Base-by-base conservation (phyloP, 2,329 filamentous ascomycete species). In the Cladosporium phlei region DNA sequence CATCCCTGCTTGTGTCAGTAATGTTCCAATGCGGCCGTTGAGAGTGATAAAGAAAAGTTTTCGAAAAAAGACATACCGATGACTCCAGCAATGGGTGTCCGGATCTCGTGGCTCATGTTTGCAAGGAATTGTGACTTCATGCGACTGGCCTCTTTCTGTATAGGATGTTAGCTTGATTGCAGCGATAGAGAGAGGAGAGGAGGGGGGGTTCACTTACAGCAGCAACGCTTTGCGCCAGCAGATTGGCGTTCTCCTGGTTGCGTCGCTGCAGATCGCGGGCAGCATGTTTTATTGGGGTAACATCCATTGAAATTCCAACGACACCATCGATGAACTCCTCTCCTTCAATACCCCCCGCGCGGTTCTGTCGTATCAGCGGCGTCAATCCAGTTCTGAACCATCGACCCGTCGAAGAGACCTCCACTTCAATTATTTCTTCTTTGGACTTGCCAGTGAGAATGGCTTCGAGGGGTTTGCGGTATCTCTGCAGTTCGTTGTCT, bases 81-180 rank as follows among this genome's bases (percentile, higher is more conserved):
- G 4, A 90, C 85, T 16, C 86, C 86, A 1, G 84, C 85, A 52
- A 91, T 89, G 1, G 86, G 86, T 0, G 64, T 66, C 3, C 64
- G 55, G 17, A 66, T 66, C 51, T 66, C 64, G 52, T 66, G 64
- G 10, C 54, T 59, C 63, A 66, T 66, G 67, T 88, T 88, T 11
- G 85, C 85, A 5, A 88, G 68, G 56, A 90, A 90, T 54, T 87
- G 85, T 55, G 81, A 86, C 69, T 91, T 93, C 60, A 91, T 76
- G 46, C 85, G 77, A 58, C 82, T 88, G 2, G 86, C 86, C 64
- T 90, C 86, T 60, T 87, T 89, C n/a, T n/a, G n/a, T n/a, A n/a
- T n/a, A n/a, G n/a, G n/a, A 33, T 16, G 14, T 19, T 33, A 16
- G 30, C n/a, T 16, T 33, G 11, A 5, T 33, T 33, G 30, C 17